A percentile compares a stretch with the other conserved stretches of the same genome.
These are phyloP conservation scores for Phytophthora lateralis DNA, from an alignment of 352 stramenopile genomes.

Conservation along the genomic window DNA sequence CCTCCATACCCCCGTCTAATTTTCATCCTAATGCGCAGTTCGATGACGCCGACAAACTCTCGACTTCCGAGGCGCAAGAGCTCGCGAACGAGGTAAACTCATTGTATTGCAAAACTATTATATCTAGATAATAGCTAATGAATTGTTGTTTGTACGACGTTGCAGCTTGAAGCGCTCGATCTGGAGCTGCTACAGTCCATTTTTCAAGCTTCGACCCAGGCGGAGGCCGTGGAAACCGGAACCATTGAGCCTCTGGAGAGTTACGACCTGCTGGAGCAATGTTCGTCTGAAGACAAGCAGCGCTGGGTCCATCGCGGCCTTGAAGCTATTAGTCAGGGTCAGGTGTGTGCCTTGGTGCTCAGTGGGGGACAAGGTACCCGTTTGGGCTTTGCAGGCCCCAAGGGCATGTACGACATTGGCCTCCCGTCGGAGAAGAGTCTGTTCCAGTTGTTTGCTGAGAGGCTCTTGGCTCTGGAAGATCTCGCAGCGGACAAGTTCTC, in stretches of 20 bases:
- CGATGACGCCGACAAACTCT: conserved; percentile 61
- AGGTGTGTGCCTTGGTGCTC: conserved; percentile 96
- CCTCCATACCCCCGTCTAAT: background rate
- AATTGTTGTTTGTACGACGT: conserved; percentile 2
- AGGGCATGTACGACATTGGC: conserved; percentile 94
- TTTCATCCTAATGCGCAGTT: conserved; percentile 45
- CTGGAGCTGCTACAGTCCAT: conserved; percentile 68
- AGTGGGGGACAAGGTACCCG: conserved; percentile 96
- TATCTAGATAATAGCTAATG: background rate
- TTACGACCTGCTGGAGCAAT: conserved; percentile 65
- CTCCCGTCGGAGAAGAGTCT: conserved; percentile 92
- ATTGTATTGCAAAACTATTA: background rate
- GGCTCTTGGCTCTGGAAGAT: conserved; percentile 78
- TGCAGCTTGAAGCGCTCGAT: conserved; percentile 70
- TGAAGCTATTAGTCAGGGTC: conserved; percentile 78
- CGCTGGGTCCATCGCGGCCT: conserved; percentile 61
- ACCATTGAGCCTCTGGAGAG: conserved; percentile 68
- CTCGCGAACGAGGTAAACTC: conserved; percentile 52
- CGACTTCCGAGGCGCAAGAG: conserved; percentile 39
- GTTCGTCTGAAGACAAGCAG: conserved; percentile 44
- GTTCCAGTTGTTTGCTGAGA: conserved; percentile 95
- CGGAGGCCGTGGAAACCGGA: conserved; percentile 18
- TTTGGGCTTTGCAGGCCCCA: conserved; percentile 95
- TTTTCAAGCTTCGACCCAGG: conserved; percentile 60
- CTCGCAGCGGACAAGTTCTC: conserved; percentile 39